These are phyloP conservation scores for Acorus gramineus DNA, from an alignment of 106 monocot genomes.

Conservation along the genomic window DNA sequence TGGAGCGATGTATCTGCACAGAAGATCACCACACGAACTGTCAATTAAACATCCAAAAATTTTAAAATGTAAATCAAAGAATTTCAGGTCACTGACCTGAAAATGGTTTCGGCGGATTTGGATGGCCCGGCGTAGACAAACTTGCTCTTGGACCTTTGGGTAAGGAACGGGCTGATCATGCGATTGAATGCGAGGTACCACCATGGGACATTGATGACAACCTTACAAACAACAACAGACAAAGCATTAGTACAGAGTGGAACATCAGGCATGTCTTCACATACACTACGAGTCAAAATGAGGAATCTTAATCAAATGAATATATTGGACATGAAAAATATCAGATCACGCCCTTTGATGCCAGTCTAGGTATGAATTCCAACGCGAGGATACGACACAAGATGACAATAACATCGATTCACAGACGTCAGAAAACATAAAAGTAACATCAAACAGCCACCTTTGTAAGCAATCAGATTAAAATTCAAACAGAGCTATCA, in stretches of 20 bases:
- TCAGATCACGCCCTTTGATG: not conserved
- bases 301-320: too few relatives aligned
- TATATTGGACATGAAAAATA: not conserved
- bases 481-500: too few relatives aligned
- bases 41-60: not conserved
- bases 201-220: slow-evolving; percentile 65
- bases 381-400: not conserved
- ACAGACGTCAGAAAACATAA: too few relatives aligned
- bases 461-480: too few relatives aligned
- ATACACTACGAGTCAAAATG: too few relatives aligned
- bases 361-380: not conserved
- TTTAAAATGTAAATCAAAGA: not conserved
- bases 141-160: slow-evolving; percentile 73
- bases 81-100: slow-evolving; percentile 17
- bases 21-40: not conserved
- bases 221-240: slow-evolving; percentile 4
- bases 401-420: too few relatives aligned
- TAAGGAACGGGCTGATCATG: slow-evolving; percentile 54
- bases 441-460: too few relatives aligned
- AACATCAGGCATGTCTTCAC: too few relatives aligned
- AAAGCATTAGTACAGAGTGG: too few relatives aligned
- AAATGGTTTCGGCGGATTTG: slow-evolving; percentile 36
- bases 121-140: slow-evolving; percentile 45
- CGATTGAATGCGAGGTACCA: slow-evolving; percentile 55
- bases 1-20: slow-evolving; percentile 23